phyloP scores from a whole-genome alignment of 2,329 filamentous ascomycete species.

The Neopestalotiopsis clavispora region DNA sequence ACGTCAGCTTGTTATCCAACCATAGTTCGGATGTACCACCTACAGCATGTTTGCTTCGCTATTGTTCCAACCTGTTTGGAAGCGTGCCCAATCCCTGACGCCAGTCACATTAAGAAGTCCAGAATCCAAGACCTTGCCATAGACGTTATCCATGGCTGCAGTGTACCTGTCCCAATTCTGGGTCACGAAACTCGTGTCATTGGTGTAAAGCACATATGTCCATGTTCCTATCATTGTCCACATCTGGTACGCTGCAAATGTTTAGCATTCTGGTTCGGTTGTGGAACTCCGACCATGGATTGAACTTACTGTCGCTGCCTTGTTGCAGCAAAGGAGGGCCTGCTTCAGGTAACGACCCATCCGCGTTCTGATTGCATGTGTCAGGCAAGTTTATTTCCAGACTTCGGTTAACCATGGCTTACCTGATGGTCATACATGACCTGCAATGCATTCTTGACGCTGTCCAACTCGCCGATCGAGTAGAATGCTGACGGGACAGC shows the following conservation, averaged over 20 bases:
- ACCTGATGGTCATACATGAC: constrained; percentile 40
- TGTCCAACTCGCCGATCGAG: constrained; percentile 51
- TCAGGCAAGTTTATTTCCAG: neutral
- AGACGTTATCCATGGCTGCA: constrained; percentile 44
- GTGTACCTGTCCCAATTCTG: constrained; percentile 54
- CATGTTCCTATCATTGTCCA: constrained; percentile 60
- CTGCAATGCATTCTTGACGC: constrained; percentile 49
- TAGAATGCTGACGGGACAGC: constrained; percentile 54
- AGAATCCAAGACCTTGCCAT: constrained; percentile 26
- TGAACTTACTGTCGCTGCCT: constrained; percentile 12
- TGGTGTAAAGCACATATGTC: constrained; percentile 61
- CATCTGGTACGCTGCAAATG: constrained; percentile 18
- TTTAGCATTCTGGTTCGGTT: neutral
- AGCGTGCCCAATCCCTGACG: constrained; percentile 55
- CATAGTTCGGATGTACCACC: neutral
- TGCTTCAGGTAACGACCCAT: constrained; percentile 17
- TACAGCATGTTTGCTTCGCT: constrained; percentile 55
- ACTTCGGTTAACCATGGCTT: constrained; percentile 6
- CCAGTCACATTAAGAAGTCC: constrained; percentile 56
- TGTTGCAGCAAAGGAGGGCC: constrained; percentile 16
- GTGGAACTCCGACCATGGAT: neutral
- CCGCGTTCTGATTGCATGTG: constrained; percentile 5
- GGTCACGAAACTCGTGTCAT: constrained; percentile 52
- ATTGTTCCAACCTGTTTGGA: constrained; percentile 53
- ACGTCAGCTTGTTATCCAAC: neutral